Base-by-base conservation (phyloP, 306 rosid species). In the Vigna unguiculata region DNA sequence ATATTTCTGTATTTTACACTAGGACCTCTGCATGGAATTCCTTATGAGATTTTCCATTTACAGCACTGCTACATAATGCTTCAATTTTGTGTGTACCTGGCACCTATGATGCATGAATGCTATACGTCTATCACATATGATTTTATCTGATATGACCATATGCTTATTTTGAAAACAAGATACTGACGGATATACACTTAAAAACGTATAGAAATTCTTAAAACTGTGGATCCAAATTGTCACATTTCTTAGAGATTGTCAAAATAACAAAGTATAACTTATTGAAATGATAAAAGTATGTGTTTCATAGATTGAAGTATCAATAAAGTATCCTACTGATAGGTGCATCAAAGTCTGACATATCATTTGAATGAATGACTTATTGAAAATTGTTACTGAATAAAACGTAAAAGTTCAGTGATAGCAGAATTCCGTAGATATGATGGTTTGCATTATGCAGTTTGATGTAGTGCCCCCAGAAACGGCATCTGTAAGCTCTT, bases 381-480 rank as follows among this genome's bases (percentile, higher is more conserved):
- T 66, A 25, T 55, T 25, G 40, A 64, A 52, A 48, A 19, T 72
- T 72, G 32, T 20, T 64, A n/a, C 78, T 21, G 22, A 49, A 4
- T 17, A 51, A 71, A 36, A 24, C 6, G 24, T 40, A 41, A 41
- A 41, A 41, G 3, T 41, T 28, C 14, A 3, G 14, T 41, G 47
- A 41, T 48, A 41, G 55, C 13, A 24, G 45, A 62, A 16, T 43
- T 77, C 58, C 20, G 6, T 30, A 30, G 34, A 30, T 30, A 51
- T 75, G 72, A 76, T 66, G n/a, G 66, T 62, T 22, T 77, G 74
- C 71, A 28, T 61, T 53, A 14, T 83, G 76, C 79, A 95, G 99
- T 95, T 90, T 83, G 99, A 95, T 71, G 97, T 95, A 57, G 93
- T 95, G 78, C 96, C 97, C n/a, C 97, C 97, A 19, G 99, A 95